A percentile compares a stretch with the other conserved stretches of the same genome.
Evolutionary conservation across 2,329 filamentous ascomycete genomes (phyloP).

Genomic region (Acrocalymma vagum): DNA sequence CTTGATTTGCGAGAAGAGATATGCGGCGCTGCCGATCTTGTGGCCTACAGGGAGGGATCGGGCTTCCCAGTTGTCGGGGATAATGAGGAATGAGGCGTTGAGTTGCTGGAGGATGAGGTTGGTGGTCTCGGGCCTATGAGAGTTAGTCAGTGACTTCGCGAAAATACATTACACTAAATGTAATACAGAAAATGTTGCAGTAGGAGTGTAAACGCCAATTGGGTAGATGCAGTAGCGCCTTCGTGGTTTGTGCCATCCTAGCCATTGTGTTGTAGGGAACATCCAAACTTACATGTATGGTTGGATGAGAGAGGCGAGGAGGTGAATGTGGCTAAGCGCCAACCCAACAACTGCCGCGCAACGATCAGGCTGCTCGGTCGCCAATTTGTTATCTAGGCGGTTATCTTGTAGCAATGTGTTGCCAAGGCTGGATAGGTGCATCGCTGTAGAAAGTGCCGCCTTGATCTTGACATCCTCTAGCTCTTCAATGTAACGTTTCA

Average conservation of each 20-base stretch:
- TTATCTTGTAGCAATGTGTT: conserved; percentile 68
- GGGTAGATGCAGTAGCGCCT: too few relatives aligned
- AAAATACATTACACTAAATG: conserved; percentile 1
- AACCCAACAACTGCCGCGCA: conserved; percentile 74
- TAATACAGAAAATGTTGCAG: too few relatives aligned
- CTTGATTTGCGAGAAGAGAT: conserved; percentile 86
- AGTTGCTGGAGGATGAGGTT: conserved; percentile 81
- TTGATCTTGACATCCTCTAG: conserved; percentile 78
- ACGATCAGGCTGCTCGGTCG: conserved; percentile 65
- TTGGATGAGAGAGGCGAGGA: conserved; percentile 79
- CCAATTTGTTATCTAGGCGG: conserved; percentile 68
- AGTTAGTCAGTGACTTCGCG: conserved; percentile 11
- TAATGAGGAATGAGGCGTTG: conserved; percentile 62
- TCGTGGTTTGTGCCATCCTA: too few relatives aligned
- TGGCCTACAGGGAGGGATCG: conserved; percentile 68
- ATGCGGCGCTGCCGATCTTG: conserved; percentile 79
- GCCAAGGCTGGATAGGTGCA: conserved; percentile 70
- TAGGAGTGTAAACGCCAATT: too few relatives aligned
- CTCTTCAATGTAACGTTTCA: conserved; percentile 73
- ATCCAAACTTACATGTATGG: conserved; percentile 72
- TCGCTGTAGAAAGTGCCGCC: conserved; percentile 69
- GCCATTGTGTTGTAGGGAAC: conserved; percentile 1
- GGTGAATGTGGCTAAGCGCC: conserved; percentile 83
- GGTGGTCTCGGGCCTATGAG: conserved; percentile 50
- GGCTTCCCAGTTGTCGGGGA: conserved; percentile 61